phyloP scores from a whole-genome alignment of 169 alveolate genomes.

The Cytauxzoon felis region DNA sequence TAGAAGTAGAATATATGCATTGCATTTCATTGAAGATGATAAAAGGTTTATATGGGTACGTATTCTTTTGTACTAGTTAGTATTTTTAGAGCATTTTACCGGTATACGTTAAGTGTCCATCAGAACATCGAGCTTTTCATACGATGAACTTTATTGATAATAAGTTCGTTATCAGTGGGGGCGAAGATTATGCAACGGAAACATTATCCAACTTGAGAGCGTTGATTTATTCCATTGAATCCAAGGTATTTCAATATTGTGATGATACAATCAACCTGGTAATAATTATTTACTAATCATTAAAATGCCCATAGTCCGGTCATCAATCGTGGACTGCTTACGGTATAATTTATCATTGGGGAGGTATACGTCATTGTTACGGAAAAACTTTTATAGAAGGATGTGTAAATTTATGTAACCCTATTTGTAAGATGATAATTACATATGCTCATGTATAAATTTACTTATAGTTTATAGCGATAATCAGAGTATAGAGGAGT shows the following conservation, averaged over 20 bases:
- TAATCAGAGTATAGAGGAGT: not conserved
- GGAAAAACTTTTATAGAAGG: constrained; percentile 3
- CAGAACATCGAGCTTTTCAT: constrained; percentile 51
- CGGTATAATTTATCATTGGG: constrained; percentile 40
- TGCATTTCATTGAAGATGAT: not conserved
- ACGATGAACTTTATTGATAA: constrained; percentile 40
- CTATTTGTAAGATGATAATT: not conserved
- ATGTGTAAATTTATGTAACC: constrained; percentile 7
- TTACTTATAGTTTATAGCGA: constrained; percentile 12
- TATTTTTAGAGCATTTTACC: constrained; percentile 38
- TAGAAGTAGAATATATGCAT: constrained; percentile 33
- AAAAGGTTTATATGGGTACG: constrained; percentile 27
- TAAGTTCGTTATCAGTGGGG: constrained; percentile 44
- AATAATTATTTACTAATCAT: not conserved
- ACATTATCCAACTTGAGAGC: constrained; percentile 12
- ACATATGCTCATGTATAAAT: no score
- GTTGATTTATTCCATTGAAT: constrained; percentile 12
- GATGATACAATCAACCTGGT: constrained; percentile 46
- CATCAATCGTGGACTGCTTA: constrained; percentile 20
- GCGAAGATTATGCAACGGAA: constrained; percentile 25
- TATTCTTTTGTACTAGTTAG: not conserved
- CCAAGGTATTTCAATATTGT: constrained; percentile 29
- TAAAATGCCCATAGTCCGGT: constrained; percentile 8
- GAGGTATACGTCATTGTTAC: constrained; percentile 17
- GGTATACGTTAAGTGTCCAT: constrained; percentile 27